Conservation (phyloP, 371 early-diverging fungal genomes). For the Chytridium lagenaria region DNA sequence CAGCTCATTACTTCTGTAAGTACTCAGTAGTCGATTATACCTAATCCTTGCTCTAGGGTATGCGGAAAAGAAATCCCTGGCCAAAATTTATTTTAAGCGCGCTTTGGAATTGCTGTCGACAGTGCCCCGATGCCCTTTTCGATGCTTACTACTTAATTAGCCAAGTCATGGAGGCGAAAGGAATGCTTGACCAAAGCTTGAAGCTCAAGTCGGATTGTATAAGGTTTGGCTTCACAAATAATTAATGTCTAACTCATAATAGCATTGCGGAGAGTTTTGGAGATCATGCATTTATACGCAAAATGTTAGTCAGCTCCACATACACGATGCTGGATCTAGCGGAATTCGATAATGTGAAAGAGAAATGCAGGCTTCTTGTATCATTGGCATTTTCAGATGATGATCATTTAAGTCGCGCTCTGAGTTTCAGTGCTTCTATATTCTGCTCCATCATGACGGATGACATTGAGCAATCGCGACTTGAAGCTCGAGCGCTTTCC, state of each 20-base stretch:
- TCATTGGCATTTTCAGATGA: conserved; percentile 11
- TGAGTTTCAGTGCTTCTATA: background rate
- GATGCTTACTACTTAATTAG: conserved; percentile 3
- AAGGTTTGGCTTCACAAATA: background rate
- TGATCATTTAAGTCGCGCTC: background rate
- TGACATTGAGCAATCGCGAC: background rate
- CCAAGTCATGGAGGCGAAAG: background rate
- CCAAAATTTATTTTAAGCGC: background rate
- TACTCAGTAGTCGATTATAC: background rate
- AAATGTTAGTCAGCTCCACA: conserved; percentile 7
- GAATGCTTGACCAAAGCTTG: background rate
- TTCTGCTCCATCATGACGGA: background rate
- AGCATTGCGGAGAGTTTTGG: conserved; percentile 9
- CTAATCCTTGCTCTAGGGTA: background rate
- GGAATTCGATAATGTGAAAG: background rate
- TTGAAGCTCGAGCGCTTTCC: background rate
- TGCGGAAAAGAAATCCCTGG: background rate
- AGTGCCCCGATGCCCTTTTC: background rate
- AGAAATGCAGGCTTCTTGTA: background rate
- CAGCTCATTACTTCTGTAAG: conserved; percentile 1
- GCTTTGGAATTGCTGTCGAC: background rate
- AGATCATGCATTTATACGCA: conserved; percentile 1
- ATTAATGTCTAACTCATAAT: background rate
- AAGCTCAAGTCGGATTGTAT: conserved; percentile 4
- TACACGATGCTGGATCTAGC: background rate